Evolutionary conservation across 441 rosid species (phyloP).

Genomic region (Eugenia klotzschiana): DNA sequence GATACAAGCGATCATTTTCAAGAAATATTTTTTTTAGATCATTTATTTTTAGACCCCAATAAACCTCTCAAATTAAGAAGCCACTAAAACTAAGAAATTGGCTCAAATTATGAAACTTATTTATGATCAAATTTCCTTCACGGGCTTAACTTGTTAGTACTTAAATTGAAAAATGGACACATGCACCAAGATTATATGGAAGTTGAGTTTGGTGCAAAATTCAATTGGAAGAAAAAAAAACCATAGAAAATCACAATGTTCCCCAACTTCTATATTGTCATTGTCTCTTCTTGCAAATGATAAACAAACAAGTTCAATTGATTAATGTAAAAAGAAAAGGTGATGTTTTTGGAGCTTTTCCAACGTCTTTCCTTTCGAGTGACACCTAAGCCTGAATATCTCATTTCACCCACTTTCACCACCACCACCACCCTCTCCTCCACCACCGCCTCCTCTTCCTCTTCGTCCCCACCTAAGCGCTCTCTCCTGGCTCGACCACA

Average conservation of each 20-base stretch:
- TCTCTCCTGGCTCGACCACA: background rate
- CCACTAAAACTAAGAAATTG: background rate
- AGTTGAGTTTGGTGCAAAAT: background rate
- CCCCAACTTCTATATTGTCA: background rate
- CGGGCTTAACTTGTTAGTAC: background rate
- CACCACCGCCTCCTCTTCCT: conserved; percentile 66
- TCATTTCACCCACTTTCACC: background rate
- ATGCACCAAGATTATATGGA: background rate
- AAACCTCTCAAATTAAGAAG: too few species aligned
- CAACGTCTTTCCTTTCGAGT: conserved; percentile 38
- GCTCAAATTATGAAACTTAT: background rate
- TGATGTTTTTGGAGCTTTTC: conserved; percentile 10
- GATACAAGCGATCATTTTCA: too few species aligned
- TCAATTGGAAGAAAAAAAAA: background rate
- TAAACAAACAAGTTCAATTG: background rate
- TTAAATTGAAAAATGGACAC: background rate
- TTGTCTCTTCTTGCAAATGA: background rate
- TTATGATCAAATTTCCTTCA: background rate
- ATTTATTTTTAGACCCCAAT: too few species aligned
- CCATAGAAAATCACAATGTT: background rate
- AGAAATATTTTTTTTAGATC: too few species aligned
- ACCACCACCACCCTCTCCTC: conserved; percentile 42
- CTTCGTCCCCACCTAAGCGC: conserved; percentile 54
- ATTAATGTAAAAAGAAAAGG: background rate
- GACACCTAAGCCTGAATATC: conserved; percentile 19